A percentile compares a stretch with the other conserved stretches of the same genome.
Conservation (phyloP, 768 basidiomycete species). For the Phaeolepiota aurea region DNA sequence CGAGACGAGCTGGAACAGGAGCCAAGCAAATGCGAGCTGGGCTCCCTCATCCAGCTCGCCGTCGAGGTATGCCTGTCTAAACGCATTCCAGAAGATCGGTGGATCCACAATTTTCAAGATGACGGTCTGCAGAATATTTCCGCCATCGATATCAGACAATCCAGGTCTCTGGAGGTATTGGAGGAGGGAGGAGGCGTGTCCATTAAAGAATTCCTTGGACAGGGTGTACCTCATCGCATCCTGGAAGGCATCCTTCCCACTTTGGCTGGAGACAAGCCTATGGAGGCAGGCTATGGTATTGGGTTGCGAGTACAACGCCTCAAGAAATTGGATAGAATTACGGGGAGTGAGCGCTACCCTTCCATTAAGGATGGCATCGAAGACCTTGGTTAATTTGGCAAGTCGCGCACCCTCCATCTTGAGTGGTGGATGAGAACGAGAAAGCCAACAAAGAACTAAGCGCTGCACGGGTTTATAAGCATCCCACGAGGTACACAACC, state of each 20-base stretch:
- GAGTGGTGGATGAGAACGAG: too few relatives aligned
- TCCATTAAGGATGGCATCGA: conserved; percentile 23
- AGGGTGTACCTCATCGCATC: conserved; percentile 31
- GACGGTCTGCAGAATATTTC: conserved; percentile 29
- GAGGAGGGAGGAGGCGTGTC: conserved; percentile 20
- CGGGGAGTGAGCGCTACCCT: conserved; percentile 13
- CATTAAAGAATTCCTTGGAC: conserved; percentile 31
- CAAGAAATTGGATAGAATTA: conserved; percentile 29
- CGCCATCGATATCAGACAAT: conserved; percentile 29
- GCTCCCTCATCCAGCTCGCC: conserved; percentile 22
- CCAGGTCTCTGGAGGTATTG: conserved; percentile 27
- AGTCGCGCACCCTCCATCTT: too few relatives aligned
- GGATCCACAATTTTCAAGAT: conserved; percentile 36
- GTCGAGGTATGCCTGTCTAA: conserved; percentile 23
- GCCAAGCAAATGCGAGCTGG: conserved; percentile 33
- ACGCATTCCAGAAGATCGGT: conserved; percentile 40
- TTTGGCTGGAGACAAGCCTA: conserved; percentile 23
- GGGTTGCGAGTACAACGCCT: conserved; percentile 32
- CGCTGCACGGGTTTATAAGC: too few relatives aligned
- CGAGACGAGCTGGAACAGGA: conserved; percentile 40
- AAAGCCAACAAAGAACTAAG: too few relatives aligned
- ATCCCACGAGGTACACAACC: too few relatives aligned
- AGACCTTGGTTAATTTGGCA: conserved; percentile 20
- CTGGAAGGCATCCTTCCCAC: conserved; percentile 30
- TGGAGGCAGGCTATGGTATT: conserved; percentile 28